phyloP scores from a whole-genome alignment of 768 basidiomycete species.

The Lenzites betulinus region DNA sequence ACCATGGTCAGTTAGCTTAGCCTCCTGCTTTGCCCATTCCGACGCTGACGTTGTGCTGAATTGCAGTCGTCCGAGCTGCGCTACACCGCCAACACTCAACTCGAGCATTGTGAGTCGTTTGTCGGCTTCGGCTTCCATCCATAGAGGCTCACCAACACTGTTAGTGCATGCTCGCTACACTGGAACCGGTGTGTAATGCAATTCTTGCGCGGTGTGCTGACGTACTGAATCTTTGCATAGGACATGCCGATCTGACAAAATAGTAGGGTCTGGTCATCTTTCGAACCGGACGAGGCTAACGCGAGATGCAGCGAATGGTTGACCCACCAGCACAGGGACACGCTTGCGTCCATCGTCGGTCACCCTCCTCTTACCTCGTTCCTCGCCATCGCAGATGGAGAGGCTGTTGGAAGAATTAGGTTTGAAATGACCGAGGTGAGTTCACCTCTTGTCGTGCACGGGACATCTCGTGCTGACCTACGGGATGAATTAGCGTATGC shows the following conservation, averaged over 20 bases:
- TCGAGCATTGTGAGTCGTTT: conserved; percentile 80
- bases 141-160: conserved; percentile 13
- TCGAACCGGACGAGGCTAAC: conserved; percentile 12
- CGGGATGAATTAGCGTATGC: conserved; percentile 66
- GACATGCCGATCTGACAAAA: conserved; percentile 96
- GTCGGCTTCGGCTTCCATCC: conserved; percentile 5
- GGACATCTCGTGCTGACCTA: not conserved
- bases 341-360: conserved; percentile 89
- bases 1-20: conserved; percentile 27
- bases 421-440: conserved; percentile 96
- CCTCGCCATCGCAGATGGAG: conserved; percentile 91
- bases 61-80: conserved; percentile 84
- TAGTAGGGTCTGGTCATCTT: conserved; percentile 59
- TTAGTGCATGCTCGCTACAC: conserved; percentile 94
- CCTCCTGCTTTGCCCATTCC: not conserved
- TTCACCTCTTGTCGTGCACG: not conserved
- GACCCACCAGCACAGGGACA: conserved; percentile 96
- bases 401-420: conserved; percentile 82
- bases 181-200: conserved; percentile 73
- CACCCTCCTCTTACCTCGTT: conserved; percentile 86
- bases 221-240: conserved; percentile 38
- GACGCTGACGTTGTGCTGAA: conserved; percentile 14
- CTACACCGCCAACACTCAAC: conserved; percentile 95
- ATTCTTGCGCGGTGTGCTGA: not conserved
- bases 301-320: conserved; percentile 80